Percentiles rank a stretch among this genome's conserved stretches.
phyloP scores from a whole-genome alignment of 768 basidiomycete species.

The Dentipellis sp. region DNA sequence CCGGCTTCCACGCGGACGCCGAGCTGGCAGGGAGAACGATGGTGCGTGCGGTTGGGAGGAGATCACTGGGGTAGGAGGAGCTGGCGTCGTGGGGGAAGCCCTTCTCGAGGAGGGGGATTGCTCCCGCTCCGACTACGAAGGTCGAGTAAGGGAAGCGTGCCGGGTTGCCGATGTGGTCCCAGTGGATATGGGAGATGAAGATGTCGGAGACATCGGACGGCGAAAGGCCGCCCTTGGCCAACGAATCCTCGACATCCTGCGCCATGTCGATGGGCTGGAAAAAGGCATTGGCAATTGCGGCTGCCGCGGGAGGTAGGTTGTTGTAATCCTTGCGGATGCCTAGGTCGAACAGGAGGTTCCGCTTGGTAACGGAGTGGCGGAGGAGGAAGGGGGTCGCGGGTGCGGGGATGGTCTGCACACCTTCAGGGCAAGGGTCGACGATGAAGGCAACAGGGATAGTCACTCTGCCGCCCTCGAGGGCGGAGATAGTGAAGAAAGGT shows the following conservation, averaged over 20 bases:
- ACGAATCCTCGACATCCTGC: not conserved
- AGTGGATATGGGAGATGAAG: constrained; percentile 10
- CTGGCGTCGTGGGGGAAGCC: constrained; percentile 4
- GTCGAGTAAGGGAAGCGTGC: constrained; percentile 6
- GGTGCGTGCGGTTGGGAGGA: constrained; percentile 8
- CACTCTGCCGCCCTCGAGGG: constrained; percentile 10
- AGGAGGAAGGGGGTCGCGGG: constrained; percentile 9
- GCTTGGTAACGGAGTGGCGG: constrained; percentile 6
- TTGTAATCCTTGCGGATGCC: constrained; percentile 5
- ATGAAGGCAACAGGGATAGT: constrained; percentile 8
- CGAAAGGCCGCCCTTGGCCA: constrained; percentile 4
- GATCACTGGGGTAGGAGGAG: not conserved
- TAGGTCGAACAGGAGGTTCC: constrained; percentile 10
- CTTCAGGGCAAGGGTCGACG: constrained; percentile 4
- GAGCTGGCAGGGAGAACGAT: not conserved
- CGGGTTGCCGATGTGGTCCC: constrained; percentile 11
- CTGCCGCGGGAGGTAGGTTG: not conserved
- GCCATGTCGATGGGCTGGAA: not conserved
- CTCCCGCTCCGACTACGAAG: constrained; percentile 8
- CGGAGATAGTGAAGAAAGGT: constrained; percentile 7
- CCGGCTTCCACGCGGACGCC: not conserved
- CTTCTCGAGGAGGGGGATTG: not conserved
- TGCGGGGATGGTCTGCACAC: not conserved
- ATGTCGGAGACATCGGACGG: constrained; percentile 1
- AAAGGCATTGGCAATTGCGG: too few species aligned